Conservation (phyloP, 306 rosid species). For the Elaeagnus macrophylla region DNA sequence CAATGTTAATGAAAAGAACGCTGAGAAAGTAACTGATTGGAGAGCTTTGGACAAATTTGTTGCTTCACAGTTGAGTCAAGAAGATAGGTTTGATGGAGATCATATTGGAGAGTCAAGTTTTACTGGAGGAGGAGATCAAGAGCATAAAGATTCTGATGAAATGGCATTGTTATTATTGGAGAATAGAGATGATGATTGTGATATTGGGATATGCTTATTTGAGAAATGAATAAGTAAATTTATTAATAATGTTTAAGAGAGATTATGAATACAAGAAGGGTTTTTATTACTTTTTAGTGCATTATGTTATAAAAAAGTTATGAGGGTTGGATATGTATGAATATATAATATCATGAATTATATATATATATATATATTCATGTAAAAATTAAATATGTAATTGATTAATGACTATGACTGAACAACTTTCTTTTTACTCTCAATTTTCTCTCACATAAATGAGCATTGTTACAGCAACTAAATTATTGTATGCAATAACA, state of each 20-base stretch:
- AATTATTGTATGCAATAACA: too few relatives aligned
- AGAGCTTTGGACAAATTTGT: conserved; percentile 91
- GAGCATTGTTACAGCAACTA: too few relatives aligned
- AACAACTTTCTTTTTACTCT: conserved; percentile 5
- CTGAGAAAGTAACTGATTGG: conserved; percentile 71
- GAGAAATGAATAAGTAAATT: conserved; percentile 49
- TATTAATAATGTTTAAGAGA: conserved; percentile 4
- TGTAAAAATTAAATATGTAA: conserved; percentile 25
- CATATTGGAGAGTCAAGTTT: conserved; percentile 39
- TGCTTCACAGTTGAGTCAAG: conserved; percentile 86
- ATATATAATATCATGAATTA: conserved; percentile 14
- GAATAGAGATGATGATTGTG: conserved; percentile 47
- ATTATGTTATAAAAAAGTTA: conserved; percentile 27
- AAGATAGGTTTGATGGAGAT: conserved; percentile 12
- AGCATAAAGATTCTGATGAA: conserved; percentile 26
- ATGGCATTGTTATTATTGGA: conserved; percentile 39
- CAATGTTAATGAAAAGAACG: not conserved
- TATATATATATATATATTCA: conserved; percentile 23
- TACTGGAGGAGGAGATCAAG: conserved; percentile 17
- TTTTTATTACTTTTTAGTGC: conserved; percentile 1
- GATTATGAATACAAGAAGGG: not conserved
- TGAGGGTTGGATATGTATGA: conserved; percentile 17
- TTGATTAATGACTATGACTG: conserved; percentile 24
- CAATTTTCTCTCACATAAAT: too few relatives aligned
- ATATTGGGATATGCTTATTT: conserved; percentile 88